phyloP scores from a whole-genome alignment of 768 basidiomycete species.

The Lactarius akahatsu region DNA sequence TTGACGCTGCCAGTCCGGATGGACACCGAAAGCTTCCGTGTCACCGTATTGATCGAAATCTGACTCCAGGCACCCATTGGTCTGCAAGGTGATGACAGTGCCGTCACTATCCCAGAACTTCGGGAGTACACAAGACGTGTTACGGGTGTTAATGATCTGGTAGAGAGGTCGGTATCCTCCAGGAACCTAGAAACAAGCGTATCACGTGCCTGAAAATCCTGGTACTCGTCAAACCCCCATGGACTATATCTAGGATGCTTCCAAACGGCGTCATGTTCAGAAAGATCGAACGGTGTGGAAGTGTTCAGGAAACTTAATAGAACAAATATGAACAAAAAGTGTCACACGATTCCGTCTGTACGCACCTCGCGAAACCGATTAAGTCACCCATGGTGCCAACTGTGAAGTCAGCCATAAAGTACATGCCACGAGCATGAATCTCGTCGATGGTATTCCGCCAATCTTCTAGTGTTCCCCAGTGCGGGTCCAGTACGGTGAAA shows the following conservation, averaged over 20 bases:
- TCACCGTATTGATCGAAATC: slow-evolving; percentile 97
- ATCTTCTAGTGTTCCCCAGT: slow-evolving; percentile 82
- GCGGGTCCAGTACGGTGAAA: slow-evolving; percentile 86
- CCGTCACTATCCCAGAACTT: slow-evolving; percentile 81
- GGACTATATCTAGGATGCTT: slow-evolving; percentile 74
- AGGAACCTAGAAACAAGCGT: slow-evolving; percentile 5
- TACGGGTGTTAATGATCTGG: slow-evolving; percentile 67
- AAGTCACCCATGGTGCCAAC: slow-evolving; percentile 91
- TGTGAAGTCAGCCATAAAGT: slow-evolving; percentile 91
- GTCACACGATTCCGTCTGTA: slow-evolving; percentile 18
- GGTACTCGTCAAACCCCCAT: slow-evolving; percentile 84
- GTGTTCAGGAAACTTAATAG: slow-evolving; percentile 63
- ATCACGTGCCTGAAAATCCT: slow-evolving; percentile 66
- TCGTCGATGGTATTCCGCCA: slow-evolving; percentile 76
- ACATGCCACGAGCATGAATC: slow-evolving; percentile 83
- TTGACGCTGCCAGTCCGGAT: slow-evolving; percentile 92
- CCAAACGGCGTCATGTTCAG: slow-evolving; percentile 73
- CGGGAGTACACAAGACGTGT: slow-evolving; percentile 72
- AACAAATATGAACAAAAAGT: slow-evolving; percentile 21
- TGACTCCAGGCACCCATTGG: slow-evolving; percentile 71
- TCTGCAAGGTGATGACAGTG: slow-evolving; percentile 53
- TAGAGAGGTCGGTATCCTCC: slow-evolving; percentile 13
- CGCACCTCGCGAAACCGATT: slow-evolving; percentile 80
- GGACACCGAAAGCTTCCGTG: slow-evolving; percentile 97
- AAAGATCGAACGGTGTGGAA: slow-evolving; percentile 74